Conservation (phyloP, 1,284 basidiomycete species). For the Rhodotorula mucilaginosa region DNA sequence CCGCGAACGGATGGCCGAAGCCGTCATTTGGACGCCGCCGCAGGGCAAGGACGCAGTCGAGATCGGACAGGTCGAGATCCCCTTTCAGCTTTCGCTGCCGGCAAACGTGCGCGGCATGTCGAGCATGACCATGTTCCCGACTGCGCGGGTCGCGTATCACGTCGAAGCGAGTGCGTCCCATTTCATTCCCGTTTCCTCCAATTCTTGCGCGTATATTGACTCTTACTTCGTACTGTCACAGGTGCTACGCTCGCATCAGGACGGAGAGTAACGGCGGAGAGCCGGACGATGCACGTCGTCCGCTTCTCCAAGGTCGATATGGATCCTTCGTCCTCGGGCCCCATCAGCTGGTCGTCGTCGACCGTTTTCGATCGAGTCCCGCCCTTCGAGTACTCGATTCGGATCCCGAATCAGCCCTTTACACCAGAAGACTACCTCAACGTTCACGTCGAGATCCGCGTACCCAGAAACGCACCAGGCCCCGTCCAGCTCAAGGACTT, state of each 20-base stretch:
- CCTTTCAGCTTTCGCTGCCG: constrained; percentile 69
- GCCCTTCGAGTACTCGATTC: constrained; percentile 29
- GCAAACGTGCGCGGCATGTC: constrained; percentile 62
- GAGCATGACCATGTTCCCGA: constrained; percentile 53
- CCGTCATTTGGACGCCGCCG: constrained; percentile 47
- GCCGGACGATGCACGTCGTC: constrained; percentile 20
- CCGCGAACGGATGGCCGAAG: constrained; percentile 63
- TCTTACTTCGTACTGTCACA: not conserved
- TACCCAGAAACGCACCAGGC: not conserved
- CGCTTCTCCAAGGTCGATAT: constrained; percentile 5
- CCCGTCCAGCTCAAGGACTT: constrained; percentile 22
- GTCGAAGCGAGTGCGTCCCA: constrained; percentile 67
- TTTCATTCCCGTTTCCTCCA: not conserved
- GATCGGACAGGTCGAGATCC: constrained; percentile 60
- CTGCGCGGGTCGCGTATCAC: constrained; percentile 57
- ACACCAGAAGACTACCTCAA: constrained; percentile 25
- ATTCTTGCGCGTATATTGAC: not conserved
- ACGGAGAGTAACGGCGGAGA: not conserved
- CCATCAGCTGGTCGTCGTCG: not conserved
- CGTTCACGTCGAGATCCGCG: constrained; percentile 21
- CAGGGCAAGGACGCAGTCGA: not conserved
- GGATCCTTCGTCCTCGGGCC: not conserved
- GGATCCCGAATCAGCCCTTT: constrained; percentile 5
- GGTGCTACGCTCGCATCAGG: constrained; percentile 1
- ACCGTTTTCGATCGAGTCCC: not conserved